phyloP scores from a whole-genome alignment of 148 eudicot species.

The Rhododendron molle region DNA sequence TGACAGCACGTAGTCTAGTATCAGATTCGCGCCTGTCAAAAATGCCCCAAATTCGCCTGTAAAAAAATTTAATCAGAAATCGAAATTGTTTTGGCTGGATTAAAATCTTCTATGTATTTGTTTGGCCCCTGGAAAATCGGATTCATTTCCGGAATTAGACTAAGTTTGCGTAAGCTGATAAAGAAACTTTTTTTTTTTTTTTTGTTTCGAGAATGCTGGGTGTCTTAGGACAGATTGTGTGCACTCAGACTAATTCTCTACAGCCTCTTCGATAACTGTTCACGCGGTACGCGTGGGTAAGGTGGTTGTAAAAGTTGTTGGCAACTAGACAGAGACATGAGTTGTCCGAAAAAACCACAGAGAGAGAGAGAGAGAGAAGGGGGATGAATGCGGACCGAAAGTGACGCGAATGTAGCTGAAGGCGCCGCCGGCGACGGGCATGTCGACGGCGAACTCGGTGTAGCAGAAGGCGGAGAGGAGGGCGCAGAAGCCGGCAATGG shows the following conservation, averaged over 20 bases:
- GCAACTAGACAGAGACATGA: no score
- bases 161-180: no score
- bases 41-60: conserved; percentile 89
- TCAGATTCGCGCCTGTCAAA: conserved; percentile 64
- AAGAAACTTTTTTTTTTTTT: no score
- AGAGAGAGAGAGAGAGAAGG: background rate
- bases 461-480: conserved; percentile 92
- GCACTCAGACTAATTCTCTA: no score
- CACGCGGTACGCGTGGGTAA: no score
- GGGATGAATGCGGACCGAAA: conserved; percentile 38
- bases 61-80: background rate
- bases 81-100: background rate
- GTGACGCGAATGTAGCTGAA: conserved; percentile 89
- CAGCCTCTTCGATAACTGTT: no score
- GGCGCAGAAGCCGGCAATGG: conserved; percentile 92
- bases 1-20: conserved; percentile 74
- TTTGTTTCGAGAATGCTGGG: no score
- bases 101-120: background rate
- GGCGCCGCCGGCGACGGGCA: conserved; percentile 98
- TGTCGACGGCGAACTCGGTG: conserved; percentile 91
- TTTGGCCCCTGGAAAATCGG: no score
- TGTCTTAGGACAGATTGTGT: background rate
- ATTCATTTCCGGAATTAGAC: no score
- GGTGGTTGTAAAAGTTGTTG: no score
- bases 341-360: background rate